Conservation (phyloP, 2,329 filamentous ascomycete genomes). For the Bipolaris sorokiniana region DNA sequence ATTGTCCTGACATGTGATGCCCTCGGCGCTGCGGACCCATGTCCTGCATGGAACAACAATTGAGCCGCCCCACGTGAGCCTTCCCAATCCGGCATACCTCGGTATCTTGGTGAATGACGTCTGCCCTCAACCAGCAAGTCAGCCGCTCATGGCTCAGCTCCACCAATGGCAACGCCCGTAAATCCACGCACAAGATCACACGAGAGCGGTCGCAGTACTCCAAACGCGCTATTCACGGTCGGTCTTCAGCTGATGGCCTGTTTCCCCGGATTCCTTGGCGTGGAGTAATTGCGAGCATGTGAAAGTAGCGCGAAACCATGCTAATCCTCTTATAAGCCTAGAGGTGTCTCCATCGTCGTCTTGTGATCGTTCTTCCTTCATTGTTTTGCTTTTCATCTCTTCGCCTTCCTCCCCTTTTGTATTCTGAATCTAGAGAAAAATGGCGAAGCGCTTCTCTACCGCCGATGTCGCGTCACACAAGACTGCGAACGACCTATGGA, state of each 20-base stretch:
- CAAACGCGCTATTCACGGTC: conserved; percentile 33
- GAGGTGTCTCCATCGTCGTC: conserved; percentile 26
- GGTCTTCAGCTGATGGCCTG: conserved; percentile 24
- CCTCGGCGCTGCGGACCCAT: conserved; percentile 1
- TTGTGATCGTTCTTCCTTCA: conserved; percentile 16
- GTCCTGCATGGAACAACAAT: neutral
- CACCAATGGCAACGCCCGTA: conserved; percentile 37
- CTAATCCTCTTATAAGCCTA: conserved; percentile 32
- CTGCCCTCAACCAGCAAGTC: conserved; percentile 34
- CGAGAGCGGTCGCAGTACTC: conserved; percentile 28
- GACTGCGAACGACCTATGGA: conserved; percentile 83
- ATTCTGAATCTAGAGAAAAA: conserved; percentile 50
- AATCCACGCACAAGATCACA: conserved; percentile 41
- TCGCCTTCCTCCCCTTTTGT: conserved; percentile 2
- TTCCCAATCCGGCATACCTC: conserved; percentile 30
- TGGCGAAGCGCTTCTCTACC: conserved; percentile 86
- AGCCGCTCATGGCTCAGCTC: conserved; percentile 17
- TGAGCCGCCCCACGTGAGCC: conserved; percentile 20
- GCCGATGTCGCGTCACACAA: conserved; percentile 91
- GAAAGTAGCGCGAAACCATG: conserved; percentile 38
- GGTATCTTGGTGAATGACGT: conserved; percentile 40
- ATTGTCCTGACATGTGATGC: conserved; percentile 23
- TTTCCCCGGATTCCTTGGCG: conserved; percentile 39
- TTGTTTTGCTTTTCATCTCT: conserved; percentile 3
- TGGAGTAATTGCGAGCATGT: conserved; percentile 41